Conservation (phyloP, 805 yeast genomes). For the Saturnispora ahearnii region DNA sequence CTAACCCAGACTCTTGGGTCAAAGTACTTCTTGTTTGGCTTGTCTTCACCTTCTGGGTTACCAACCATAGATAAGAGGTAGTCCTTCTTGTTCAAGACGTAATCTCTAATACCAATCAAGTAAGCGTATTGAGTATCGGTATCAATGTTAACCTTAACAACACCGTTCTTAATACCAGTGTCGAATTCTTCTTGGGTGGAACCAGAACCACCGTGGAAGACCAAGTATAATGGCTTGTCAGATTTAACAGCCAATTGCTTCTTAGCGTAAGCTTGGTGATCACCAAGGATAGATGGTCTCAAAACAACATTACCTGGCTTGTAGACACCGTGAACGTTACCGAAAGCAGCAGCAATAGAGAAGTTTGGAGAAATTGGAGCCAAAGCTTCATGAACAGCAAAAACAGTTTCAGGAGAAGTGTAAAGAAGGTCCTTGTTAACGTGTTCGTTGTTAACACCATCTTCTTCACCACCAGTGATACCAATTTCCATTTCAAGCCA, state of each 20-base stretch:
- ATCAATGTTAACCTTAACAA: slow-evolving; percentile 97
- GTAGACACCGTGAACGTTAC: slow-evolving; percentile 99
- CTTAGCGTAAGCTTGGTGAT: slow-evolving; percentile 87
- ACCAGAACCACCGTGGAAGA: slow-evolving; percentile 99
- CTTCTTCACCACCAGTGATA: slow-evolving; percentile 99
- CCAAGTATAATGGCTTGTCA: slow-evolving; percentile 78
- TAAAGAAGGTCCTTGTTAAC: slow-evolving; percentile 80
- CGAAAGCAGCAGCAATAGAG: slow-evolving; percentile 99
- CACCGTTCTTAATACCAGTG: slow-evolving; percentile 87
- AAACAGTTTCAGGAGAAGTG: slow-evolving; percentile 94
- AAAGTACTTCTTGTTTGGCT: slow-evolving; percentile 99
- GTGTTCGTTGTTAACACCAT: slow-evolving; percentile 97
- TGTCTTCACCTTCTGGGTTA: slow-evolving; percentile 98
- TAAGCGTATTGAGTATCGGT: slow-evolving; percentile 99
- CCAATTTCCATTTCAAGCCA: slow-evolving; percentile 99
- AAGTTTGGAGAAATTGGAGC: slow-evolving; percentile 91
- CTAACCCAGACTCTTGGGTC: slow-evolving; percentile 99
- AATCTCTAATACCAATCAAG: slow-evolving; percentile 95
- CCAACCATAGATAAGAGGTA: slow-evolving; percentile 85
- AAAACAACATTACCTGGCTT: slow-evolving; percentile 97
- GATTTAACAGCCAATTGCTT: slow-evolving; percentile 46
- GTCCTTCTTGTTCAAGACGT: slow-evolving; percentile 92
- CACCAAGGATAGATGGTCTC: slow-evolving; percentile 88
- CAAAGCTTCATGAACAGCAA: slow-evolving; percentile 82
- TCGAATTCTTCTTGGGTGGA: slow-evolving; percentile 87